These are phyloP conservation scores for Irpex sp. DNA, from an alignment of 1,284 basidiomycete species.

Conservation along the genomic window DNA sequence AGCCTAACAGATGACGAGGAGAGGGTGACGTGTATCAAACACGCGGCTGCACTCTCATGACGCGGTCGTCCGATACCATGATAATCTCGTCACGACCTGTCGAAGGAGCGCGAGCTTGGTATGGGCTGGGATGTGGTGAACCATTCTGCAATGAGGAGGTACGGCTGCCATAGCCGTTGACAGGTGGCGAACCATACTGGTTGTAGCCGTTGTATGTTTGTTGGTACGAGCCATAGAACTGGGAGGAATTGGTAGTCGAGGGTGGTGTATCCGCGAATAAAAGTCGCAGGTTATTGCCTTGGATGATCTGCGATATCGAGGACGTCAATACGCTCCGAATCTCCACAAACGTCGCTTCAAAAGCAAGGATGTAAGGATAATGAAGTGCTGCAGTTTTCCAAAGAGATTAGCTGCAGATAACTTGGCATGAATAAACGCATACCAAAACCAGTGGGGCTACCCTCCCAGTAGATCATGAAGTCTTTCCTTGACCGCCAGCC, in stretches of 20 bases:
- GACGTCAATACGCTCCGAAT: slow-evolving; percentile 96
- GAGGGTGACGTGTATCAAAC: neutral
- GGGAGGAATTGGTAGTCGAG: slow-evolving; percentile 57
- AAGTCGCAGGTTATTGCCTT: slow-evolving; percentile 84
- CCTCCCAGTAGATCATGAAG: slow-evolving; percentile 98
- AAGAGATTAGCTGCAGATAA: neutral
- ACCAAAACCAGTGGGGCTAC: slow-evolving; percentile 92
- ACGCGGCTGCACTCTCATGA: slow-evolving; percentile 58
- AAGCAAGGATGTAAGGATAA: slow-evolving; percentile 96
- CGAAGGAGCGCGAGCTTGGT: slow-evolving; percentile 33
- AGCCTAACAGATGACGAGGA: neutral
- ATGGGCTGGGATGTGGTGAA: slow-evolving; percentile 30
- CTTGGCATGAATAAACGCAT: slow-evolving; percentile 25
- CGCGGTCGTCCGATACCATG: slow-evolving; percentile 77
- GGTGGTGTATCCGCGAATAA: slow-evolving; percentile 94
- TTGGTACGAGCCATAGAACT: slow-evolving; percentile 29
- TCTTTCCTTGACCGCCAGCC: slow-evolving; percentile 89
- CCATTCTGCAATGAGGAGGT: slow-evolving; percentile 32
- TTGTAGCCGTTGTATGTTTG: slow-evolving; percentile 30
- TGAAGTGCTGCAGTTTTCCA: slow-evolving; percentile 67
- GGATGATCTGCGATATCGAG: slow-evolving; percentile 91
- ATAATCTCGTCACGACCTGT: slow-evolving; percentile 73
- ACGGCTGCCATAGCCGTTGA: slow-evolving; percentile 20
- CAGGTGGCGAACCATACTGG: slow-evolving; percentile 30
- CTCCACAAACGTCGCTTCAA: slow-evolving; percentile 96